A percentile compares a stretch with the other conserved stretches of the same genome.
These are phyloP conservation scores for Cymbopogon citratus DNA, from an alignment of 176 grass and related monocot species.

Conservation along the genomic window DNA sequence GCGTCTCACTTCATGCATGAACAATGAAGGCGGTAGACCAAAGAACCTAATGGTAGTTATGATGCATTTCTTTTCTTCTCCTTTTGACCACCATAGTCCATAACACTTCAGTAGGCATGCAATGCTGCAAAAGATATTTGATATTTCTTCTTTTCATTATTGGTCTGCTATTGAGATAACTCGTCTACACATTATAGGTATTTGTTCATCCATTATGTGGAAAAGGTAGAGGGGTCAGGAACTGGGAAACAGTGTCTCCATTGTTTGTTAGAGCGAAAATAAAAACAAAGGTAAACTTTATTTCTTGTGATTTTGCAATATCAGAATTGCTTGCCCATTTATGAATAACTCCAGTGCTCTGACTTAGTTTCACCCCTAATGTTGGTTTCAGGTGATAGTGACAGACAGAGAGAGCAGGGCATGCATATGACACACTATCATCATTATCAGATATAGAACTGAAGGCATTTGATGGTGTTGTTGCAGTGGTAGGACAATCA, in stretches of 20 bases:
- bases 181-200: conserved; percentile 45
- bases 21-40: conserved; percentile 51
- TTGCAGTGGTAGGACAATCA: conserved; percentile 74
- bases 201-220: conserved; percentile 95
- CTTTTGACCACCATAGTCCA: not conserved
- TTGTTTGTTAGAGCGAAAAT: conserved; percentile 76
- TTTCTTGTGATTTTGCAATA: conserved; percentile 6
- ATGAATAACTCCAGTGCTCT: not conserved
- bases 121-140: not conserved
- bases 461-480: conserved; percentile 76
- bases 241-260: conserved; percentile 72
- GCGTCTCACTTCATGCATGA: conserved; percentile 37
- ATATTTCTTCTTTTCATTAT: not conserved
- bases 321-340: not conserved
- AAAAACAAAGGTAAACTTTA: conserved; percentile 58
- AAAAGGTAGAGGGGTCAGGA: conserved; percentile 69
- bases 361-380: conserved; percentile 16
- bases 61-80: not conserved
- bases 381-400: conserved; percentile 58
- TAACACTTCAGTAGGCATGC: not conserved
- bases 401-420: conserved; percentile 83
- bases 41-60: conserved; percentile 73
- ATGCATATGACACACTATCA: conserved; percentile 69
- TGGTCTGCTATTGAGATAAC: not conserved
- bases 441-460: conserved; percentile 69